Evolutionary conservation across 441 rosid species (phyloP).

Genomic region (Pelargonium myrrhifolium): DNA sequence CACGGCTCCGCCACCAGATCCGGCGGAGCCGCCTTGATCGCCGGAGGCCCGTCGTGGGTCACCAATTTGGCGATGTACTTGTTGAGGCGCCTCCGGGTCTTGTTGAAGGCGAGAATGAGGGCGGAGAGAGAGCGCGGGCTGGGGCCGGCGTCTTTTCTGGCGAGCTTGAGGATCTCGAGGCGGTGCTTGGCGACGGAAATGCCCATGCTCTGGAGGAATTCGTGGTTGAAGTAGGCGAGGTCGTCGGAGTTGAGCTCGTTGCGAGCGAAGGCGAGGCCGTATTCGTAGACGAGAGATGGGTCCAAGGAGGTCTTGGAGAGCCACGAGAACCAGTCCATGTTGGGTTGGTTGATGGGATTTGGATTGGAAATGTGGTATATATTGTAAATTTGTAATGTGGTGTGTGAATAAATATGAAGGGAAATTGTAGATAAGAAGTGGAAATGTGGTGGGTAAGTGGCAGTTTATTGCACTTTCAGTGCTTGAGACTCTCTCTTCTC

Average conservation of each 20-base stretch:
- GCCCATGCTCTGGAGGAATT: conserved; percentile 62
- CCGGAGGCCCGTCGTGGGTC: neutral
- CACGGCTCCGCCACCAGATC: too few species aligned
- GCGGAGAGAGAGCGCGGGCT: conserved; percentile 25
- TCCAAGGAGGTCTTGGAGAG: conserved; percentile 49
- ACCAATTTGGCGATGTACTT: conserved; percentile 22
- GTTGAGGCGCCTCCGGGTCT: conserved; percentile 33
- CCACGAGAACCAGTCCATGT: conserved; percentile 79
- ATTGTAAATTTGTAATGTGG: too few species aligned
- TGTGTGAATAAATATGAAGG: too few species aligned
- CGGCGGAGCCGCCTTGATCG: neutral
- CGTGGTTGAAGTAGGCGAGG: conserved; percentile 53
- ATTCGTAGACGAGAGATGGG: conserved; percentile 48
- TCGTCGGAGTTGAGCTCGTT: conserved; percentile 62
- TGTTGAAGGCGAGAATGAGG: conserved; percentile 35
- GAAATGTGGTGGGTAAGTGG: too few species aligned
- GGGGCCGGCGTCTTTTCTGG: conserved; percentile 31
- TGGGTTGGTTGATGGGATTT: too few species aligned
- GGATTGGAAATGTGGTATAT: too few species aligned
- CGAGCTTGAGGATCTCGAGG: conserved; percentile 61
- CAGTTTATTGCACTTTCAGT: too few species aligned
- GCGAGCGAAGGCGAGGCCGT: conserved; percentile 45
- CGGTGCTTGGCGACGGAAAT: conserved; percentile 64
- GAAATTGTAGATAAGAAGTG: too few species aligned
- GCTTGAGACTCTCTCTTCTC: too few species aligned